phyloP scores from a whole-genome alignment of 2,329 filamentous ascomycete genomes.

The Fusarium foetens region DNA sequence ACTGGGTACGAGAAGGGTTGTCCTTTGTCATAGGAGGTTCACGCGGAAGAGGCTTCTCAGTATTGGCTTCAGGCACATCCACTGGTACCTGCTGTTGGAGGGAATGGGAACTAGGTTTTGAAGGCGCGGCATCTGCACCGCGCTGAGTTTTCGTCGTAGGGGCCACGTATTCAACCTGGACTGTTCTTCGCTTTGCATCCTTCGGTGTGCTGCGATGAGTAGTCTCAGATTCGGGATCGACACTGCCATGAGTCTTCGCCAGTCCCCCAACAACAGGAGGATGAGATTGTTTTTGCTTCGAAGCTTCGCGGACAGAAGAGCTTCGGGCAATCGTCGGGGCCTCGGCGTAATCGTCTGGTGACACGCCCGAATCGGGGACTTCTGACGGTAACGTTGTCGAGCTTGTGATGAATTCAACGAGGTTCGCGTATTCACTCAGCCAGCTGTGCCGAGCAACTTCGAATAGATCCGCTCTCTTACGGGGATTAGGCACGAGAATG shows the following conservation, averaged over 20 bases:
- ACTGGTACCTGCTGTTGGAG: conserved; percentile 59
- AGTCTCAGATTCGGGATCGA: conserved; percentile 72
- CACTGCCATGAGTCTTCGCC: conserved; percentile 76
- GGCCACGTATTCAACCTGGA: conserved; percentile 97
- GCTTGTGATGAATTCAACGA: conserved; percentile 97
- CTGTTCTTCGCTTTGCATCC: conserved; percentile 91
- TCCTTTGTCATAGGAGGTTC: conserved; percentile 64
- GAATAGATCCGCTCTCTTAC: conserved; percentile 94
- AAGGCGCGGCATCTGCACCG: conserved; percentile 56
- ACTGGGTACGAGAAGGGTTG: conserved; percentile 51
- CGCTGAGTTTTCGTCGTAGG: conserved; percentile 87
- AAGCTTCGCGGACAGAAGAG: conserved; percentile 88
- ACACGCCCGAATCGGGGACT: conserved; percentile 81
- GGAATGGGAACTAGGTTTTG: conserved; percentile 42
- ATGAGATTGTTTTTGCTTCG: conserved; percentile 71
- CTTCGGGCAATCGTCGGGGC: conserved; percentile 78
- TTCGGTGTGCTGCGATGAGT: conserved; percentile 72
- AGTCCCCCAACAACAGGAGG: conserved; percentile 69
- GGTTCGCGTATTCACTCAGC: conserved; percentile 96
- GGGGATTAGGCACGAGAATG: conserved; percentile 93
- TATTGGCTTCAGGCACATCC: conserved; percentile 43
- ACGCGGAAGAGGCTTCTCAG: conserved; percentile 69
- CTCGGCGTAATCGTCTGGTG: conserved; percentile 65
- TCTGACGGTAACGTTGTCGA: conserved; percentile 88
- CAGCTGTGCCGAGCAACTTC: conserved; percentile 98